Percentiles rank a stretch among this genome's conserved stretches.
phyloP scores from a whole-genome alignment of 1,139 yeast species.

The Pneumocystis sp. region DNA sequence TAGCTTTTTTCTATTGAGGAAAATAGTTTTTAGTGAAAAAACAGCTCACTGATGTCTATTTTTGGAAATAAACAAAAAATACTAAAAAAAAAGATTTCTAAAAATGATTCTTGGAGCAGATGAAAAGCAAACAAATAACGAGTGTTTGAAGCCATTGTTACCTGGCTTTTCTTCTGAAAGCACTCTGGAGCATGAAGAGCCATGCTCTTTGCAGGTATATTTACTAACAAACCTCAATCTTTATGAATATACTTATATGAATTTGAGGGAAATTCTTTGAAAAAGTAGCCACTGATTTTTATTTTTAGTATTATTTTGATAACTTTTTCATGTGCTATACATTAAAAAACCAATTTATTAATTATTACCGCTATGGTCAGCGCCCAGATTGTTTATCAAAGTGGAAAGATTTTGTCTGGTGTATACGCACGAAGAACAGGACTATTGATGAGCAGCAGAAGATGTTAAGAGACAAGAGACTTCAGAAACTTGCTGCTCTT shows the following conservation, averaged over 20 bases:
- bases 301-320: slow-evolving; percentile 10
- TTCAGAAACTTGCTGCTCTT: slow-evolving; percentile 1
- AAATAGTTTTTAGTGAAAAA: background rate
- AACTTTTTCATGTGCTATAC: slow-evolving; percentile 14
- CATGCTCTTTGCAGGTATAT: background rate
- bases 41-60: background rate
- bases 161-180: background rate
- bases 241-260: background rate
- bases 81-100: background rate
- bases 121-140: background rate
- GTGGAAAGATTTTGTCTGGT: slow-evolving; percentile 12
- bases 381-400: slow-evolving; percentile 10
- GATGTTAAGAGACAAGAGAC: slow-evolving; percentile 6
- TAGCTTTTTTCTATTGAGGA: too few species aligned
- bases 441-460: slow-evolving; percentile 6
- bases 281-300: background rate
- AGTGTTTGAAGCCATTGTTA: background rate
- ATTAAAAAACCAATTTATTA: slow-evolving; percentile 8
- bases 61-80: background rate
- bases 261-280: too few species aligned
- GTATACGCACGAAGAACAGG: slow-evolving; percentile 7
- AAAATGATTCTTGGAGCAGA: background rate
- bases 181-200: background rate
- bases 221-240: background rate
- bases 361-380: slow-evolving; percentile 13